Percentiles rank a stretch among this genome's conserved stretches.
Evolutionary conservation across 1,284 basidiomycete species (phyloP).

Genomic region (Ustilago cynodontis): DNA sequence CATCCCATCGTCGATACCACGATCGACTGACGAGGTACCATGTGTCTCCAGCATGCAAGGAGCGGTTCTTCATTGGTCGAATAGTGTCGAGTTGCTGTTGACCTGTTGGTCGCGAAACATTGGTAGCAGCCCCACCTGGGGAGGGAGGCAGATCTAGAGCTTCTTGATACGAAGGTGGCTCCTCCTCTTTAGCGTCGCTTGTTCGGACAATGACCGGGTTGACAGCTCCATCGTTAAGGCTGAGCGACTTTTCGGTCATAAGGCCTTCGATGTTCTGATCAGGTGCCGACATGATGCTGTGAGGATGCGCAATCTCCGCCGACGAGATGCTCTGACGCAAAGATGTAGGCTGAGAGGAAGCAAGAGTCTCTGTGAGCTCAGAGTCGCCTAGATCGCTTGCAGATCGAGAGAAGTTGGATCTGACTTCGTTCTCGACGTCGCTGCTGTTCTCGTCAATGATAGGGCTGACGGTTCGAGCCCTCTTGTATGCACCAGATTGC

Average conservation of each 20-base stretch:
- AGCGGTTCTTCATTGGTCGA: slow-evolving; percentile 44
- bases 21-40: slow-evolving; percentile 81
- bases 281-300: slow-evolving; percentile 22
- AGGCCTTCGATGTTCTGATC: slow-evolving; percentile 51
- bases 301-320: slow-evolving; percentile 14
- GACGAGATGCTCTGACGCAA: slow-evolving; percentile 46
- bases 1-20: slow-evolving; percentile 83
- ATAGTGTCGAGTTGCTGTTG: slow-evolving; percentile 41
- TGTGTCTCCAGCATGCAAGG: slow-evolving; percentile 76
- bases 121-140: background rate
- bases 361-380: slow-evolving; percentile 12
- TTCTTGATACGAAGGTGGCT: slow-evolving; percentile 43
- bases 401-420: slow-evolving; percentile 33
- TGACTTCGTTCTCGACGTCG: slow-evolving; percentile 39
- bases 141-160: slow-evolving; percentile 9
- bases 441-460: slow-evolving; percentile 57
- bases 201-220: background rate
- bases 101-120: slow-evolving; percentile 28
- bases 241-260: slow-evolving; percentile 48
- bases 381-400: slow-evolving; percentile 42
- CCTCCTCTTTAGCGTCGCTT: slow-evolving; percentile 3
- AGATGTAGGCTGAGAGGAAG: slow-evolving; percentile 31
- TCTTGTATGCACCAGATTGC: slow-evolving; percentile 32
- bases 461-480: slow-evolving; percentile 47
- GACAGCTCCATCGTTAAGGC: slow-evolving; percentile 35